phyloP scores from a whole-genome alignment of 2,329 filamentous ascomycete genomes.

The Apiospora arundinis region DNA sequence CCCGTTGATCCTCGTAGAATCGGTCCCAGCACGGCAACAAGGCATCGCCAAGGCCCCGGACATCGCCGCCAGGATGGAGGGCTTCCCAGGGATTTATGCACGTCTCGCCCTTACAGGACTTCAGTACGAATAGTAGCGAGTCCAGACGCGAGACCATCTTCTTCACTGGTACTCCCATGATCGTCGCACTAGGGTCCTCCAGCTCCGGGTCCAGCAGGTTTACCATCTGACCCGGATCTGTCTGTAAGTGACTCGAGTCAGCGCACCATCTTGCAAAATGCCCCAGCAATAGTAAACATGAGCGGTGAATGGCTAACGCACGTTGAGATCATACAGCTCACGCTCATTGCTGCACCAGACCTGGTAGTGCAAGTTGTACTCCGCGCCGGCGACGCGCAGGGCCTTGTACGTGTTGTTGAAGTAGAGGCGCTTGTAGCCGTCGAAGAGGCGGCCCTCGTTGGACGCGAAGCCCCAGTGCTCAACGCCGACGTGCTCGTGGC shows the following conservation, averaged over 20 bases:
- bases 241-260: slow-evolving; percentile 38
- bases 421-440: background rate
- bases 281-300: background rate
- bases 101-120: slow-evolving; percentile 61
- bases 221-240: slow-evolving; percentile 57
- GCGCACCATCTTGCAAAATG: background rate
- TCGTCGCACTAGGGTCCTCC: background rate
- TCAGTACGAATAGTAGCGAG: slow-evolving; percentile 63
- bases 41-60: slow-evolving; percentile 58
- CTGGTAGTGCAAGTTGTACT: slow-evolving; percentile 68
- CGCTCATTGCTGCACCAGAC: slow-evolving; percentile 74
- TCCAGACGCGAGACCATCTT: slow-evolving; percentile 60
- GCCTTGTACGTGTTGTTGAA: slow-evolving; percentile 67
- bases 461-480: slow-evolving; percentile 55
- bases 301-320: background rate
- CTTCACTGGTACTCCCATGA: background rate
- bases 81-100: slow-evolving; percentile 64
- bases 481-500: slow-evolving; percentile 56
- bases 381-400: slow-evolving; percentile 56
- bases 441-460: slow-evolving; percentile 20
- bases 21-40: slow-evolving; percentile 53
- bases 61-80: slow-evolving; percentile 60
- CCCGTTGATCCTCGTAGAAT: slow-evolving; percentile 56
- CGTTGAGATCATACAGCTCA: slow-evolving; percentile 66
- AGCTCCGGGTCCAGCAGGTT: slow-evolving; percentile 47